Evolutionary conservation across 805 yeast species (phyloP), one percentile per base, ranked within the genome.

Genomic region (Blastobotrys terrestris): DNA sequence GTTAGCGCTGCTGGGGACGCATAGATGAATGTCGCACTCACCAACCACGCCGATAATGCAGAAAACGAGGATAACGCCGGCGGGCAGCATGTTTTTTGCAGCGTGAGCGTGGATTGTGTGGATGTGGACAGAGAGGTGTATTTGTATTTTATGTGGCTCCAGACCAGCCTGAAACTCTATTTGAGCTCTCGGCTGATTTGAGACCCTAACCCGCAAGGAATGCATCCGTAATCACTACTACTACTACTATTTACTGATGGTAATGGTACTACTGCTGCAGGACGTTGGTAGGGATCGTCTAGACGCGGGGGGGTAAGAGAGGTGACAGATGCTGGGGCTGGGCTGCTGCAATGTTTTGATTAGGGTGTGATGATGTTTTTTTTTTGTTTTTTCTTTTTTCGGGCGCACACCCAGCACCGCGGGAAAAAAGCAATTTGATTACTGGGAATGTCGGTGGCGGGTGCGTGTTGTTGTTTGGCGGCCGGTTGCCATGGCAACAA

Each of bases 31-130:
- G 43, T 8, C n/a, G n/a, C 14, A 44, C 70, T 47, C 58, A 66
- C 70, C 72, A 50, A 70, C 64, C 46, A 68, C 68, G 54, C 67
- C 67, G 52, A 70, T 42, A 56, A 69, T 63, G 57, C 67, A 60
- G 72, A 83, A 81, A 60, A 83, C 88, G 68, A 83, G 75, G 70
- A 83, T 83, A 74, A 83, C 87, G 73, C 88, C 88, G 59, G 83
- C 76, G 70, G 88, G 87, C 67, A 83, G 75, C 85, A 81, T 82
- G 67, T 65, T 64, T 55, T n/a, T n/a, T n/a, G n/a, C n/a, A n/a
- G 58, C n/a, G n/a, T n/a, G n/a, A n/a, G n/a, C n/a, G n/a, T n/a
- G n/a, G n/a, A n/a, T n/a, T n/a, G n/a, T 26, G 35, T 11, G 35
- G 35, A 26, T 26, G 35, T 11, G 35, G 35, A 26, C n/a, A 26